Conservation (phyloP, 495 filamentous ascomycete genomes). For the Pseudomonodictys pantanalensis region DNA sequence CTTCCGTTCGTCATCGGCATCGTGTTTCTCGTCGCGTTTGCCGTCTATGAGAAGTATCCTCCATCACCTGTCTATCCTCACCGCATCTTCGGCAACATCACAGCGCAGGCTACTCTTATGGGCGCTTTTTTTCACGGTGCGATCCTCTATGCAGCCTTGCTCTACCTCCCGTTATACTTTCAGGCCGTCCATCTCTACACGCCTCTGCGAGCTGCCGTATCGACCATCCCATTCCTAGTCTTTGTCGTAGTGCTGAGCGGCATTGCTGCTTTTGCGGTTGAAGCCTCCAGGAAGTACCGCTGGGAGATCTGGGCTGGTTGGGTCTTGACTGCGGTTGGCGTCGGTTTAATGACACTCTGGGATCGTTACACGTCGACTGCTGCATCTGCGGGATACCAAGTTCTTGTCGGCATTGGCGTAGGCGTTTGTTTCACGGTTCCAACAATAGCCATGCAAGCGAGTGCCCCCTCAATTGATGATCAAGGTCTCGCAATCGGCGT, state of each 20-base stretch:
- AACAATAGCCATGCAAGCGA: neutral
- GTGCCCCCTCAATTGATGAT: slow-evolving; percentile 40
- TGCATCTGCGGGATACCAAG: neutral
- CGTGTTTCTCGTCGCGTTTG: slow-evolving; percentile 37
- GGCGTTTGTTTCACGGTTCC: neutral
- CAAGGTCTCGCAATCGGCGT: slow-evolving; percentile 41
- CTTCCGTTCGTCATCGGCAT: slow-evolving; percentile 41
- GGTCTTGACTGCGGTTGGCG: neutral
- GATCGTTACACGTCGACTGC: neutral
- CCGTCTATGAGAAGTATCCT: neutral
- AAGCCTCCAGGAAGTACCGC: neutral
- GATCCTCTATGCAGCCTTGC: slow-evolving; percentile 35
- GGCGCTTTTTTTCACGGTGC: slow-evolving; percentile 36
- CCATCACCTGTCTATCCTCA: neutral
- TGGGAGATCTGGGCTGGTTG: neutral
- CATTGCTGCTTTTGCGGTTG: slow-evolving; percentile 4
- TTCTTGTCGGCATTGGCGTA: neutral
- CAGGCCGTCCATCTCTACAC: slow-evolving; percentile 40
- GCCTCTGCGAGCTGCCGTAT: slow-evolving; percentile 6
- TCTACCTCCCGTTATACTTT: slow-evolving; percentile 42
- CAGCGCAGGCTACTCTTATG: slow-evolving; percentile 20
- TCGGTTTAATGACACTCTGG: neutral
- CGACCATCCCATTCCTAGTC: neutral
- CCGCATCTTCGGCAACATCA: neutral
- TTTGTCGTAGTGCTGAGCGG: slow-evolving; percentile 25